These are phyloP conservation scores for Colletotrichum destructivum DNA, from an alignment of 2,329 filamentous ascomycete genomes.

Conservation along the genomic window DNA sequence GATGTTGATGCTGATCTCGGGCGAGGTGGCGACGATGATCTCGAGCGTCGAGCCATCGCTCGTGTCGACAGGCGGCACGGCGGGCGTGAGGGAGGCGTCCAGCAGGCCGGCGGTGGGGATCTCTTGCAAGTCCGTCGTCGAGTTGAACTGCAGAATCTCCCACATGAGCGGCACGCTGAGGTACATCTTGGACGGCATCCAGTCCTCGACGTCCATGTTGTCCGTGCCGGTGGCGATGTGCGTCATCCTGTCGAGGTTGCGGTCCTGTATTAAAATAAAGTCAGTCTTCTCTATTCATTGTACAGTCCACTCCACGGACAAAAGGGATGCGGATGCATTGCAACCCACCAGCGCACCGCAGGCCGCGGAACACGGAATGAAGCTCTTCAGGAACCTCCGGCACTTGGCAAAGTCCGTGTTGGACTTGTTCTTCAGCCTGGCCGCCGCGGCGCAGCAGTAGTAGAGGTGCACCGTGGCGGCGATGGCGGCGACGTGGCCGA, in stretches of 20 bases:
- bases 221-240: constrained; percentile 65
- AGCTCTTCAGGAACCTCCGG: constrained; percentile 63
- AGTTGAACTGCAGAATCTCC: constrained; percentile 66
- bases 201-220: constrained; percentile 63
- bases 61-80: constrained; percentile 48
- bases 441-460: constrained; percentile 66
- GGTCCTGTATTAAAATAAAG: constrained; percentile 54
- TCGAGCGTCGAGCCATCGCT: constrained; percentile 60
- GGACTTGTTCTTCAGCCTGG: constrained; percentile 65
- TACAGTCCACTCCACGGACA: too few relatives aligned
- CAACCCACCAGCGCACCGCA: constrained; percentile 61
- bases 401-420: constrained; percentile 68
- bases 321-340: not conserved
- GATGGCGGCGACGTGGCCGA: constrained; percentile 66
- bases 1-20: constrained; percentile 66
- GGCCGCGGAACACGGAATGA: constrained; percentile 62
- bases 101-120: constrained; percentile 57
- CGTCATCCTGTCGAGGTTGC: constrained; percentile 63
- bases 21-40: constrained; percentile 66
- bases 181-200: constrained; percentile 67
- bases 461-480: constrained; percentile 69
- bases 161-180: constrained; percentile 68
- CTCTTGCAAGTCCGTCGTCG: constrained; percentile 54
- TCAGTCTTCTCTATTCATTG: not conserved
- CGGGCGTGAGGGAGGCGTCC: constrained; percentile 57